Percentiles rank a stretch among this genome's conserved stretches.
These are phyloP conservation scores for Vishniacozyma victoriae DNA, from an alignment of 768 basidiomycete genomes.

Conservation along the genomic window DNA sequence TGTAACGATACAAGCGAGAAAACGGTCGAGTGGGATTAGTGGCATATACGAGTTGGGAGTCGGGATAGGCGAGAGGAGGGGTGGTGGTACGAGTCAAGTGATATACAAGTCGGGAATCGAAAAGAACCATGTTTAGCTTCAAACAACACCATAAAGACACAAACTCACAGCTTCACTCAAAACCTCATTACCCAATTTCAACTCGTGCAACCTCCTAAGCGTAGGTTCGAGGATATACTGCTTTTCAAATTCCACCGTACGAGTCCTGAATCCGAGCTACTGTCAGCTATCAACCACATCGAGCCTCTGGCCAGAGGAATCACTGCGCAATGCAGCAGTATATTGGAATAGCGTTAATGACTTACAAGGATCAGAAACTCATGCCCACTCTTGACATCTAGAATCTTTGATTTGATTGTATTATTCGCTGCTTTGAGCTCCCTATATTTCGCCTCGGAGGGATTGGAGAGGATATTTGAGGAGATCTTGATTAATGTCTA, in stretches of 20 bases:
- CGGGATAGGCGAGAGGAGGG: background rate
- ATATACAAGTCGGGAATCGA: background rate
- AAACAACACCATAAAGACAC: background rate
- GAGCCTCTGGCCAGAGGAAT: background rate
- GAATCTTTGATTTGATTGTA: slow-evolving; percentile 31
- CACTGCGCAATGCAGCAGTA: too few relatives aligned
- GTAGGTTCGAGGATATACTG: slow-evolving; percentile 21
- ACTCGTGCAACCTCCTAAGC: slow-evolving; percentile 26
- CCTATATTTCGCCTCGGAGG: slow-evolving; percentile 30
- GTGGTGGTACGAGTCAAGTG: background rate
- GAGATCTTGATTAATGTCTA: slow-evolving; percentile 42
- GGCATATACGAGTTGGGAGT: background rate
- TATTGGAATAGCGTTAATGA: too few relatives aligned
- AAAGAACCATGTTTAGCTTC: background rate
- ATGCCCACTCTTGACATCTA: slow-evolving; percentile 28
- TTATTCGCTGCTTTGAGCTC: slow-evolving; percentile 27
- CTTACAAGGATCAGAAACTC: slow-evolving; percentile 39
- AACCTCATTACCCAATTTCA: slow-evolving; percentile 25
- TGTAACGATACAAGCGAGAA: background rate
- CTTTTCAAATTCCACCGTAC: slow-evolving; percentile 25
- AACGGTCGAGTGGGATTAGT: background rate
- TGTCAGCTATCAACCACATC: too few relatives aligned
- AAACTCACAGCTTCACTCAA: slow-evolving; percentile 26
- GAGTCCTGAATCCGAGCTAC: slow-evolving; percentile 37
- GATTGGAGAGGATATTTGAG: slow-evolving; percentile 24